Percentiles rank a stretch among this genome's conserved stretches.
Evolutionary conservation across 2,329 filamentous ascomycete species (phyloP).

Genomic region (Cladosporium sp.): DNA sequence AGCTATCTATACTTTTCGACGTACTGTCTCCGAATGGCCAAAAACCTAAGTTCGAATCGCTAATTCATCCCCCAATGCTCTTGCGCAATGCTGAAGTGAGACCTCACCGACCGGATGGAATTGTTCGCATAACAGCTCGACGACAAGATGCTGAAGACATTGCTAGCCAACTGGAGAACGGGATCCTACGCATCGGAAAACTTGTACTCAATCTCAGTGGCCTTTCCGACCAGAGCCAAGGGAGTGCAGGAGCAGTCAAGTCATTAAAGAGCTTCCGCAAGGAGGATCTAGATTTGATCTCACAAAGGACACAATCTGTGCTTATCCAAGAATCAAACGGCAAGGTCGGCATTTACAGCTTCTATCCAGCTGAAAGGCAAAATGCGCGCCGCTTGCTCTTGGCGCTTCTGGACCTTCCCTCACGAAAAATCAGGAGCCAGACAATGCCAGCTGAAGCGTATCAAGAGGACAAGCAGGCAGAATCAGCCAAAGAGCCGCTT

Average conservation of each 20-base stretch:
- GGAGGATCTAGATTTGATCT: slow-evolving; percentile 19
- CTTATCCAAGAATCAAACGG: slow-evolving; percentile 13
- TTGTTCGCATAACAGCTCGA: slow-evolving; percentile 29
- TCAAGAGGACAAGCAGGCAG: background rate
- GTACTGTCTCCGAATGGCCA: slow-evolving; percentile 8
- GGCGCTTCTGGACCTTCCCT: slow-evolving; percentile 16
- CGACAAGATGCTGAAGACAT: slow-evolving; percentile 27
- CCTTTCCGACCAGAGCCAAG: slow-evolving; percentile 4
- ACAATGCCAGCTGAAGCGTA: background rate
- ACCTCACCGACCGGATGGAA: slow-evolving; percentile 19
- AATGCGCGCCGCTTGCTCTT: slow-evolving; percentile 18
- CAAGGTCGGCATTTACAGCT: slow-evolving; percentile 17
- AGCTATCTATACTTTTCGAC: slow-evolving; percentile 26
- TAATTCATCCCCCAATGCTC: slow-evolving; percentile 22
- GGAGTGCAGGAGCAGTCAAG: background rate
- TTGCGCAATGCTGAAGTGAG: slow-evolving; percentile 19
- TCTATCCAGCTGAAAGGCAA: slow-evolving; percentile 3
- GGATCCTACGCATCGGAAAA: slow-evolving; percentile 15
- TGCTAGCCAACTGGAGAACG: slow-evolving; percentile 20
- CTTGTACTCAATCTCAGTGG: slow-evolving; percentile 17
- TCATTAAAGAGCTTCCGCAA: slow-evolving; percentile 13
- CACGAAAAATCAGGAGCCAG: background rate
- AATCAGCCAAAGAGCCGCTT: background rate
- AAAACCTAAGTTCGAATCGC: slow-evolving; percentile 16
- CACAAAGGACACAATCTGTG: slow-evolving; percentile 17